Evolutionary conservation across 1,284 basidiomycete species (phyloP), one percentile per base, ranked within the genome.

Genomic region (Puccinia novopanici): DNA sequence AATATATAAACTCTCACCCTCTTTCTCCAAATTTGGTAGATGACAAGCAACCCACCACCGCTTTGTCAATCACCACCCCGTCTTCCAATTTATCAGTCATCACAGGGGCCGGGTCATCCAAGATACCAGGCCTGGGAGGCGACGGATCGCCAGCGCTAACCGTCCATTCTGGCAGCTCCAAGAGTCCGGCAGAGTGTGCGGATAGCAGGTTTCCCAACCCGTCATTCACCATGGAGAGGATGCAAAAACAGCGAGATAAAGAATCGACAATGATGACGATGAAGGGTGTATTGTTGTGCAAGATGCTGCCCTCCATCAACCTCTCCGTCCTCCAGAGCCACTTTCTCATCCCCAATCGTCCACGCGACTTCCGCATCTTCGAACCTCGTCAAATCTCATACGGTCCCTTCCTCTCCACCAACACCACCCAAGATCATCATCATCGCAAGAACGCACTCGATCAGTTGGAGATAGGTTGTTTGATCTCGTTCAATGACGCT

Each of bases 311-410:
- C 19, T 78, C 65, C 6, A 78, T 67, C 37, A 78, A 42, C 52
- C 50, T 67, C 13, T 52, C 50, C 2, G 63, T 78, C 24, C 40
- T 78, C 1, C 75, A 78, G 48, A 70, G 75, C 24, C 50, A 55
- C 52, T 78, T 78, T 40, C 17, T 67, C 1, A 52, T 68, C 24
- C 63, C 75, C 30, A 78, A 61, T 8, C 45, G 75, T 24, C 75
- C 75, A 24, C 61, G 75, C 34, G 30, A 67, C 24, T 78, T 78
- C 52, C 42, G 75, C n/a, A 68, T 70, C 50, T 78, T 78, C 37
- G 61, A 78, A 40, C 75, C 75, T 6, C 17, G 30, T 10, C 61
- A 78, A 34, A 78, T 78, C 34, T 67, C 30, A 10, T 78, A 68
- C 54, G 75, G 75, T 12, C 54, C 72, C 30, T 59, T 61, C 24